Base-by-base conservation (phyloP, 495 filamentous ascomycete genomes). In the Oleoguttula mirabilis region DNA sequence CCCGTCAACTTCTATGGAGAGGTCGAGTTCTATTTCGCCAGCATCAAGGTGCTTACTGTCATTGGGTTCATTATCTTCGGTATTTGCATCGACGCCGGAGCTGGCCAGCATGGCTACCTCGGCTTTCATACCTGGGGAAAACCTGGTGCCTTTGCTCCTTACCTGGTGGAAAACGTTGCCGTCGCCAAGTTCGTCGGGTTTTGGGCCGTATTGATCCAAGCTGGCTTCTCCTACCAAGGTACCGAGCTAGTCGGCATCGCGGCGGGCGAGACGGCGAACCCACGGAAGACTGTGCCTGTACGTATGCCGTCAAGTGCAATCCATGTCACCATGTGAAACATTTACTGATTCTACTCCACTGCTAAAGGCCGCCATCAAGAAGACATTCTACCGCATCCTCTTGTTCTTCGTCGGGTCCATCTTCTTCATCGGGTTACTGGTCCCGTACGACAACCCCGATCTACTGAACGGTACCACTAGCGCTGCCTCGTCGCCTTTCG, bases 381-480 rank as follows among this genome's bases (percentile, higher is more conserved):
- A 84, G 41, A 83, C 84, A 41, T 88, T 93, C 61, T 88, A 82
- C 20, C 81, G 86, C 37, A 84, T 94, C 55, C 58, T 80, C 40
- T 72, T 92, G 65, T 92, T 94, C 68, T 93, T 92, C 62, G 51
- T 65, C 30, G 47, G 75, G 15, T 70, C 63, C 8, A 67, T 68
- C 3, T 61, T 79, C 25, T 68, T 68, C 2, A 76, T 77, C 50
- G 75, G 75, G 39, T 66, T 79, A 2, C 64, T 72, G 30, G 66
- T 72, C 12, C 60, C 60, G 0, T 62, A 57, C 36, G 49, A 55
- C 41, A 57, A 60, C 46, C 11, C 39, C n/a, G 27, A 31, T n/a
- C 43, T 62, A 10, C 66, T 66, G 12, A 51, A 62, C 48, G 65
- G 72, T 24, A 55, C 55, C 5, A 63, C 65, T 10, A 70, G 76